These are phyloP conservation scores for Cajanus cajan DNA, from an alignment of 306 rosid genomes.

Conservation along the genomic window DNA sequence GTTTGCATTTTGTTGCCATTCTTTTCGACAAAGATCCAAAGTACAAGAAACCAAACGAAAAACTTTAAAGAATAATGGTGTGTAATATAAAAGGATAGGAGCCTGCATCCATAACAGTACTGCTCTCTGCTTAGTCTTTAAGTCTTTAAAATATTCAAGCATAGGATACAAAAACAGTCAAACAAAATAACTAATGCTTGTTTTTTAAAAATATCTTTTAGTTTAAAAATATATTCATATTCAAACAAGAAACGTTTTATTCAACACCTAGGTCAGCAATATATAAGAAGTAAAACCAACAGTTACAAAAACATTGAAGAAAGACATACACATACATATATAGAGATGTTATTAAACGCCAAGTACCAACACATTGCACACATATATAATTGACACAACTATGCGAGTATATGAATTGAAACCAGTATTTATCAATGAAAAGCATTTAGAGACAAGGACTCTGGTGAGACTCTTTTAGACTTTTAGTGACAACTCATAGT, in stretches of 20 bases:
- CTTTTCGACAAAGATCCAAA: conserved; percentile 44
- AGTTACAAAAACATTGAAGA: conserved; percentile 9
- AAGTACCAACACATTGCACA: not conserved
- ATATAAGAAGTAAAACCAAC: not conserved
- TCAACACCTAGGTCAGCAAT: conserved; percentile 10
- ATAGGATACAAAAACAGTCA: conserved; percentile 33
- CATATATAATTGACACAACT: not conserved
- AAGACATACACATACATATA: not conserved
- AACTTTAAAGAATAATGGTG: conserved; percentile 22
- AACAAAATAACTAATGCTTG: conserved; percentile 30
- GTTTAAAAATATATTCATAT: not conserved
- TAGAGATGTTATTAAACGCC: not conserved
- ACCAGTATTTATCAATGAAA: not conserved
- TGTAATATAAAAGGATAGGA: conserved; percentile 42
- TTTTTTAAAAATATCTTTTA: conserved; percentile 25
- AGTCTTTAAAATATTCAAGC: conserved; percentile 26
- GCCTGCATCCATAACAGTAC: conserved; percentile 50
- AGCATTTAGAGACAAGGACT: conserved; percentile 29
- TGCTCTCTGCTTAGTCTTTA: conserved; percentile 22
- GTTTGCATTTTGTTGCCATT: conserved; percentile 37
- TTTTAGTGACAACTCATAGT: conserved; percentile 24
- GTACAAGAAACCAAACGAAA: conserved; percentile 33
- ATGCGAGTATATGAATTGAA: not conserved
- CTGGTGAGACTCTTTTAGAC: conserved; percentile 26
- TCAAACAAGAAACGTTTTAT: not conserved